Conservation (phyloP, 148 eudicot genomes). For the Chenopodium quinoa region DNA sequence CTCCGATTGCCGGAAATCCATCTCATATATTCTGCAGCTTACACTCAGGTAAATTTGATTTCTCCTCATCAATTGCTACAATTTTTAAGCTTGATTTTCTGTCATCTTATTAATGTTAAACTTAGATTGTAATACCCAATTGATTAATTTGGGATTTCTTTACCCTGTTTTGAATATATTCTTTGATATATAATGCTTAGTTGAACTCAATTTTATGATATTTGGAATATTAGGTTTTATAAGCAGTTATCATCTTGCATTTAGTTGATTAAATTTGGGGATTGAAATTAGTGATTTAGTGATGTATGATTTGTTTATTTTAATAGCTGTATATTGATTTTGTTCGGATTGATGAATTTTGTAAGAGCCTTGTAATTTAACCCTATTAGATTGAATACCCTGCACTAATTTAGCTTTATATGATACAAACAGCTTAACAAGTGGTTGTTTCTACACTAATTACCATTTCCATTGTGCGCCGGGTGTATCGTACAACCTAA, state of each 20-base stretch:
- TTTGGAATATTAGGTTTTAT: neutral
- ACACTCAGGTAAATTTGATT: neutral
- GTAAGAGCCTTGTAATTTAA: neutral
- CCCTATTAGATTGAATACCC: neutral
- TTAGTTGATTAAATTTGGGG: neutral
- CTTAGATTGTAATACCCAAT: neutral
- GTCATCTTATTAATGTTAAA: neutral
- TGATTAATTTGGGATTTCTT: neutral
- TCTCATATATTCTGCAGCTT: too few species aligned
- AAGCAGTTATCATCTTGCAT: too few species aligned
- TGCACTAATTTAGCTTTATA: neutral
- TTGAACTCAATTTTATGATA: neutral
- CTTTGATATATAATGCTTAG: neutral
- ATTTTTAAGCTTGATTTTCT: neutral
- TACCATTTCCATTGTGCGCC: neutral
- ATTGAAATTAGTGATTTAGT: too few species aligned
- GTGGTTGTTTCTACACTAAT: neutral
- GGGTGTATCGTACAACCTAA: neutral
- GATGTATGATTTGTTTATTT: too few species aligned
- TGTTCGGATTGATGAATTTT: neutral
- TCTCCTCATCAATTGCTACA: too few species aligned
- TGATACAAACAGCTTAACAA: neutral
- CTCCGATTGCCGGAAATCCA: too few species aligned
- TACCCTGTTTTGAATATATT: neutral
- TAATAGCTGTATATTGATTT: neutral